Evolutionary conservation across 768 basidiomycete species (phyloP), one percentile per base, ranked within the genome.

Genomic region (Amanita polypyramis): DNA sequence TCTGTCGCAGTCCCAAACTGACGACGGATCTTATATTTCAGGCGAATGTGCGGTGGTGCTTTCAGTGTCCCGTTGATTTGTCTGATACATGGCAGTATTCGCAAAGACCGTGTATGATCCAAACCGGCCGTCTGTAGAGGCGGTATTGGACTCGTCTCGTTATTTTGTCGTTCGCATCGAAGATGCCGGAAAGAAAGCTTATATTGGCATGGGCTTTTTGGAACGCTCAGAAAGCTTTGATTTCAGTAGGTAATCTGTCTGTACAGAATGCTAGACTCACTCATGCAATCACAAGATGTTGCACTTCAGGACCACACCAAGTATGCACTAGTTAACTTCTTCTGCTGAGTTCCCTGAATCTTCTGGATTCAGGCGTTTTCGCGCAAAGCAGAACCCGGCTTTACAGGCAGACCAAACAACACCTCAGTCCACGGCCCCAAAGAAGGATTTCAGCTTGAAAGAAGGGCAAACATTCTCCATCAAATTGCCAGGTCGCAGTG

Each of bases 401-500:
- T 56, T 69, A 7, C 66, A 70, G 5, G 53, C 69, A 4, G 65
- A 68, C 14, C 66, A 65, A 49, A 60, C 75, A 1, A 83, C 85
- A n/a, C 80, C 86, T 7, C 76, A 83, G 54, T 55, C 90, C 10
- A 52, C 73, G 7, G 89, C 84, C 8, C 88, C 90, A 1, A 92
- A 91, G 71, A 89, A 90, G 63, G 93, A 97, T 56, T 96, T 92
- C 64, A 86, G 85, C 33, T 66, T 97, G 55, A 96, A 95, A 62
- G 90, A 92, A 55, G 93, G 93, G 7, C 89, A 97, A 62, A 96
- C 93, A 0, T 94, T 97, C 63, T 83, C 85, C 4, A 95, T 97
- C 54, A 70, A 78, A 29, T 89, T 96, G 51, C 94, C 93, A 5
- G 91, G 92, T n/a, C 79, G 82, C 45, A 67, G 63, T 47, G 74